Conservation (phyloP, 208 protist genomes). For the Borovskyia barvae region DNA sequence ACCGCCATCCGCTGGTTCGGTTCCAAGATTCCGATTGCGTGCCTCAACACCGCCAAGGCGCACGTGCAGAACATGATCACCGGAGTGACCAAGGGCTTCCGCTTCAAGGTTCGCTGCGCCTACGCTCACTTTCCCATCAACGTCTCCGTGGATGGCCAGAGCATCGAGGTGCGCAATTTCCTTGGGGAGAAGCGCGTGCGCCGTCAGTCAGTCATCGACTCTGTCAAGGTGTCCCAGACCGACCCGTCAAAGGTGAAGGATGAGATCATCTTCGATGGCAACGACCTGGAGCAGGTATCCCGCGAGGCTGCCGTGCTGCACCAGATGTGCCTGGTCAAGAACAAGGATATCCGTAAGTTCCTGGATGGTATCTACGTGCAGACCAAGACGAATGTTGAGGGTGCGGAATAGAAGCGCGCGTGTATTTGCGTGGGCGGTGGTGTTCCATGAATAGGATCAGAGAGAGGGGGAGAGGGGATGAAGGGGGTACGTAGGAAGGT, state of each 20-base stretch:
- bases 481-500: no score
- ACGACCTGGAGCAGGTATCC: conserved; percentile 93
- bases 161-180: conserved; percentile 99
- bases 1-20: conserved; percentile 95
- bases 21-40: conserved; percentile 92
- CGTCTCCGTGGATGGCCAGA: conserved; percentile 90
- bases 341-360: conserved; percentile 99
- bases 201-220: conserved; percentile 83
- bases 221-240: conserved; percentile 87
- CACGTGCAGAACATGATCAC: conserved; percentile 99
- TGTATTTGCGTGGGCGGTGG: no score
- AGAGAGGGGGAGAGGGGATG: no score
- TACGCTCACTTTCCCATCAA: conserved; percentile 99
- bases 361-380: conserved; percentile 99
- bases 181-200: conserved; percentile 98
- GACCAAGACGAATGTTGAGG: conserved; percentile 92
- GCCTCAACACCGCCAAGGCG: conserved; percentile 94
- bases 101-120: conserved; percentile 99
- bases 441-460: no score
- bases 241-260: conserved; percentile 95
- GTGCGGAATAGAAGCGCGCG: conserved; percentile 36
- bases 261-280: conserved; percentile 97
- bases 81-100: conserved; percentile 98
- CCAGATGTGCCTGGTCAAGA: conserved; percentile 93
- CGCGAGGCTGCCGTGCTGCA: conserved; percentile 95